Evolutionary conservation across 352 stramenopile genomes (phyloP), one percentile per base, ranked within the genome.

Genomic region (Globisporangium apiculatum): DNA sequence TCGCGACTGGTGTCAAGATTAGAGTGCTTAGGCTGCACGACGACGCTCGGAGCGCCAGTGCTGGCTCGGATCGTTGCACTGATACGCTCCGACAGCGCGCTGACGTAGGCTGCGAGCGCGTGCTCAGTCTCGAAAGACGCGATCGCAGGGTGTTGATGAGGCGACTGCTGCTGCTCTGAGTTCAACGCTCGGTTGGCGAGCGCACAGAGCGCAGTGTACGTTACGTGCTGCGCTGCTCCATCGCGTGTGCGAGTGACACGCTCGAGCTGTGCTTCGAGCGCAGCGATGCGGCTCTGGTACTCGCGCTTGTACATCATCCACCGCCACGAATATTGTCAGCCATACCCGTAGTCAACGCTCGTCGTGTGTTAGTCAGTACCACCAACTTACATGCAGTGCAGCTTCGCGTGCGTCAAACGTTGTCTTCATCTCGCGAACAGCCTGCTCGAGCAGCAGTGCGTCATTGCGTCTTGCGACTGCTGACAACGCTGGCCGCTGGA

Each of bases 401-500:
- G 69, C 68, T 54, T 89, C 75, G 2, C 71, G 72, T 38, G 75
- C 69, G 35, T 88, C 75, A 45, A 86, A 77, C 55, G 76, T 72
- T 10, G 53, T 53, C 60, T 74, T 75, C 55, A 85, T 76, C 17
- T 85, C 72, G 2, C 64, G 60, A 42, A 87, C 67, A 6, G 73
- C 68, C 51, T 87, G 68, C 54, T 77, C 66, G 3, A 84, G 52
- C n/a, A 77, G 50, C 18, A 24, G 18, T 43, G 50, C 72, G 42
- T 70, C 57, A 36, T 76, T 66, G 58, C 65, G 61, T 17, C 65
- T 31, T 18, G 55, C 51, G 50, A 59, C 53, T 36, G 57, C 53
- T 53, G 69, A 55, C 53, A 53, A 43, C 4, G 18, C 38, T 12
- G 55, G 35, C 38, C 60, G 60, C 37, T 72, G 67, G n/a, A 85